Evolutionary conservation across 1,284 basidiomycete genomes (phyloP).

Genomic region (Ceratobasidium papillatum): DNA sequence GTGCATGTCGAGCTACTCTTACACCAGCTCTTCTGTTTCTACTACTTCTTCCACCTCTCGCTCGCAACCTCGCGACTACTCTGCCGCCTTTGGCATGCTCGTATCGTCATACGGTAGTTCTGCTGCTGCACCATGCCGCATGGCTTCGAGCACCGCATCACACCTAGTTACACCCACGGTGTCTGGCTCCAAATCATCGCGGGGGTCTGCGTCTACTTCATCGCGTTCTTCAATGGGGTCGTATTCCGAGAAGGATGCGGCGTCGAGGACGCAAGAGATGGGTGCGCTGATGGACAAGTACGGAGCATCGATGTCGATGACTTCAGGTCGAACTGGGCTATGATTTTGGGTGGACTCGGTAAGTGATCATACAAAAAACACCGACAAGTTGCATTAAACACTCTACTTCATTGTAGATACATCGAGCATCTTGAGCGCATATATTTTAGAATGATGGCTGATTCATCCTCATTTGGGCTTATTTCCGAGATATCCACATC

Average conservation of each 20-base stretch:
- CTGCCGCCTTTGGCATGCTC: constrained; percentile 17
- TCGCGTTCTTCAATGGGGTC: background rate
- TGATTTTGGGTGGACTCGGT: background rate
- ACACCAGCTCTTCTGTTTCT: constrained; percentile 10
- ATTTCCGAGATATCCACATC: too few species aligned
- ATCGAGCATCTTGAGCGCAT: too few species aligned
- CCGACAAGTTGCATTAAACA: background rate
- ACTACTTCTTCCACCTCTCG: background rate
- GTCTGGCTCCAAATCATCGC: background rate
- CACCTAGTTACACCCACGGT: background rate
- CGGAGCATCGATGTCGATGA: constrained; percentile 6
- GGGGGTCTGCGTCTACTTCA: background rate
- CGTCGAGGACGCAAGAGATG: constrained; percentile 13
- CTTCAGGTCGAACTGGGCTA: background rate
- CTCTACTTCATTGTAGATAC: background rate
- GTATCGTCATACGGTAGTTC: constrained; percentile 33
- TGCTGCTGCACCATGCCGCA: constrained; percentile 15
- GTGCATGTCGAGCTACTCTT: constrained; percentile 24
- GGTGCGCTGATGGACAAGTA: constrained; percentile 31
- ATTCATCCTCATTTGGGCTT: too few species aligned
- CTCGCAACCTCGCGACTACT: constrained; percentile 21
- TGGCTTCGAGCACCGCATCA: constrained; percentile 21
- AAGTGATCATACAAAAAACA: too few species aligned
- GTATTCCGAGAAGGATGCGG: background rate
- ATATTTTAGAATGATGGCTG: too few species aligned